A percentile compares a stretch with the other conserved stretches of the same genome.
Evolutionary conservation across 1,139 yeast species (phyloP).

Genomic region (Scheffersomyces titani): DNA sequence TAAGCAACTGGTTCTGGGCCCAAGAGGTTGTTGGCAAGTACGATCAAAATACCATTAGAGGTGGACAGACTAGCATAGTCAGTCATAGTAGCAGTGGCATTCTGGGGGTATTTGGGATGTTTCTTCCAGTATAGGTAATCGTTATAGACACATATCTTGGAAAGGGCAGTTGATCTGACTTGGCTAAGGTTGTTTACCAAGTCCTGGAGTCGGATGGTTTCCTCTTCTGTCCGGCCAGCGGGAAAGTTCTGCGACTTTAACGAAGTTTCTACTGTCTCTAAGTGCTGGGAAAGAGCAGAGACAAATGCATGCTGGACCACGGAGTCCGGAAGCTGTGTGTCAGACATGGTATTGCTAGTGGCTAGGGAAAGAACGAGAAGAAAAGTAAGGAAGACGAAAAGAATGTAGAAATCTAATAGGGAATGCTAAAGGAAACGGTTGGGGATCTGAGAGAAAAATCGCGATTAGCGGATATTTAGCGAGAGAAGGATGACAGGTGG

Average conservation of each 20-base stretch:
- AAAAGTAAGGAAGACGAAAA: neutral
- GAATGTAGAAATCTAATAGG: neutral
- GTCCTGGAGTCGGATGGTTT: conserved; percentile 8
- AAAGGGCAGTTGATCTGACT: conserved; percentile 4
- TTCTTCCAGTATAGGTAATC: neutral
- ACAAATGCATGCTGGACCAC: conserved; percentile 20
- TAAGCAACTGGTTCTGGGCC: conserved; percentile 16
- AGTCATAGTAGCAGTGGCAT: neutral
- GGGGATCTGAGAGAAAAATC: neutral
- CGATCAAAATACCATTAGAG: neutral
- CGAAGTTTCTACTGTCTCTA: conserved; percentile 2
- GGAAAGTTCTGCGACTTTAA: neutral
- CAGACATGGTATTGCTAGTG: neutral
- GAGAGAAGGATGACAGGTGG: neutral
- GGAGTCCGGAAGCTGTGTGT: neutral
- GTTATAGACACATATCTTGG: conserved; percentile 4
- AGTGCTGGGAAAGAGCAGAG: conserved; percentile 19
- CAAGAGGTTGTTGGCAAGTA: conserved; percentile 5
- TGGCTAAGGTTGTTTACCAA: conserved; percentile 6
- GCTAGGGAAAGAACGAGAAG: neutral
- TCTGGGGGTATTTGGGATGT: neutral
- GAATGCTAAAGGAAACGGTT: neutral
- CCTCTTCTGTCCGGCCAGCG: neutral
- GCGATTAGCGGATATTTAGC: neutral
- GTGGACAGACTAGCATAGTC: neutral